These are phyloP conservation scores for Phytomonas sp. DNA, from an alignment of 208 protist species.

Conservation along the genomic window DNA sequence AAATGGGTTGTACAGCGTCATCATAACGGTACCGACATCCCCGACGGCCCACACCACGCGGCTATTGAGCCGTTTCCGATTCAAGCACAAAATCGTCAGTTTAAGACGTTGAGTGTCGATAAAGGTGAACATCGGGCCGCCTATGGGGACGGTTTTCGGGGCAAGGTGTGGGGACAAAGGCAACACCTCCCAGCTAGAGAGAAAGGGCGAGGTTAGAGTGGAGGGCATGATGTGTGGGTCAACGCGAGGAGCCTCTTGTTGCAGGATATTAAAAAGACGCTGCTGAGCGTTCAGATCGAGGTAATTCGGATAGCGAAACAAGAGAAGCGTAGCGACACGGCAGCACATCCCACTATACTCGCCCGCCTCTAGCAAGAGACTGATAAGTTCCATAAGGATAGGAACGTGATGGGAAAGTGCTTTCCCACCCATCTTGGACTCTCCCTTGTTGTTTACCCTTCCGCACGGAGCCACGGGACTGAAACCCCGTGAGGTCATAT, in stretches of 20 bases:
- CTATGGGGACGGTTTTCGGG: slow-evolving; percentile 70
- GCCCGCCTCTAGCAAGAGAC: not conserved
- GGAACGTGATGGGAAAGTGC: not conserved
- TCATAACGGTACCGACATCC: slow-evolving; percentile 61
- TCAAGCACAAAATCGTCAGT: slow-evolving; percentile 76
- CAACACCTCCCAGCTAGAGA: slow-evolving; percentile 62
- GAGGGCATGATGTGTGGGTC: slow-evolving; percentile 21
- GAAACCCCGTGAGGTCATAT: not conserved
- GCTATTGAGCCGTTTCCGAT: slow-evolving; percentile 56
- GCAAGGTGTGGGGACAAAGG: slow-evolving; percentile 66
- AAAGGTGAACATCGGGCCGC: slow-evolving; percentile 83
- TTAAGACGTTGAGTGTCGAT: slow-evolving; percentile 80
- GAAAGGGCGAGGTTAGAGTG: slow-evolving; percentile 34
- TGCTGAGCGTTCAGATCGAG: slow-evolving; percentile 35
- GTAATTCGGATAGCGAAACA: slow-evolving; percentile 64
- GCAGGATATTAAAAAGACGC: slow-evolving; percentile 27
- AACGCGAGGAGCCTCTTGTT: slow-evolving; percentile 20
- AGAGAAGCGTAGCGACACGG: slow-evolving; percentile 49
- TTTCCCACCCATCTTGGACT: not conserved
- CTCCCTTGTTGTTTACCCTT: not conserved
- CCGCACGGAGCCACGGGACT: not conserved
- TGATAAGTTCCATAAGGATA: not conserved
- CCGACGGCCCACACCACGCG: slow-evolving; percentile 79
- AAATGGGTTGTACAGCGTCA: slow-evolving; percentile 73
- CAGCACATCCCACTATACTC: slow-evolving; percentile 20